Evolutionary conservation across 805 yeast genomes (phyloP).

Genomic region (Schwanniomyces occidentalis): DNA sequence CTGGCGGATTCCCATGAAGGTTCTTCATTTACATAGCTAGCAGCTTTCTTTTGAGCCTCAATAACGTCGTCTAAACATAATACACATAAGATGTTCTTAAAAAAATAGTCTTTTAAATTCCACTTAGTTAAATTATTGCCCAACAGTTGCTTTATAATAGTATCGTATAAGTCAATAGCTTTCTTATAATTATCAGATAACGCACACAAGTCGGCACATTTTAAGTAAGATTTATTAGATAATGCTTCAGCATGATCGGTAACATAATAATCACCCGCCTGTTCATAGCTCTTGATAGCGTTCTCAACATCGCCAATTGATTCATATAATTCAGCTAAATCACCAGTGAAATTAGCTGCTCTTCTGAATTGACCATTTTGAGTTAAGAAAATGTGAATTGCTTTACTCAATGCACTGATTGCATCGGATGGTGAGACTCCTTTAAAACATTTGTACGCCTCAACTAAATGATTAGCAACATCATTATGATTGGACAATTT

Average conservation of each 20-base stretch:
- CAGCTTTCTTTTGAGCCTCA: conserved; percentile 75
- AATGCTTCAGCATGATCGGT: conserved; percentile 93
- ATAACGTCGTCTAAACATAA: conserved; percentile 84
- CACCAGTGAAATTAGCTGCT: conserved; percentile 92
- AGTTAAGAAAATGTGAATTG: conserved; percentile 77
- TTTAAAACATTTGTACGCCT: conserved; percentile 85
- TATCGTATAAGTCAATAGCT: conserved; percentile 77
- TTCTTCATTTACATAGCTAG: conserved; percentile 67
- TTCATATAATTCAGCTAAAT: conserved; percentile 85
- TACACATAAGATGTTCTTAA: conserved; percentile 79
- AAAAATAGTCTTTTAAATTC: conserved; percentile 89
- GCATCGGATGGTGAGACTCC: conserved; percentile 73
- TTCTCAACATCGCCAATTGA: conserved; percentile 60
- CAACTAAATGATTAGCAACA: conserved; percentile 86
- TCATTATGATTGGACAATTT: conserved; percentile 81
- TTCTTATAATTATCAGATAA: conserved; percentile 62
- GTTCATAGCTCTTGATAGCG: conserved; percentile 80
- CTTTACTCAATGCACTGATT: conserved; percentile 71
- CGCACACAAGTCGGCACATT: conserved; percentile 88
- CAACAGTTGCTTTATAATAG: conserved; percentile 71
- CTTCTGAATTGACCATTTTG: conserved; percentile 92
- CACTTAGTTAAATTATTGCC: conserved; percentile 79
- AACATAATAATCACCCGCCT: conserved; percentile 94
- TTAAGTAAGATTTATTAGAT: conserved; percentile 82
- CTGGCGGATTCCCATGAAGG: conserved; percentile 72